A percentile compares a stretch with the other conserved stretches of the same genome.
Evolutionary conservation across 2,329 filamentous ascomycete species (phyloP).

Genomic region (Venturia nashicola): DNA sequence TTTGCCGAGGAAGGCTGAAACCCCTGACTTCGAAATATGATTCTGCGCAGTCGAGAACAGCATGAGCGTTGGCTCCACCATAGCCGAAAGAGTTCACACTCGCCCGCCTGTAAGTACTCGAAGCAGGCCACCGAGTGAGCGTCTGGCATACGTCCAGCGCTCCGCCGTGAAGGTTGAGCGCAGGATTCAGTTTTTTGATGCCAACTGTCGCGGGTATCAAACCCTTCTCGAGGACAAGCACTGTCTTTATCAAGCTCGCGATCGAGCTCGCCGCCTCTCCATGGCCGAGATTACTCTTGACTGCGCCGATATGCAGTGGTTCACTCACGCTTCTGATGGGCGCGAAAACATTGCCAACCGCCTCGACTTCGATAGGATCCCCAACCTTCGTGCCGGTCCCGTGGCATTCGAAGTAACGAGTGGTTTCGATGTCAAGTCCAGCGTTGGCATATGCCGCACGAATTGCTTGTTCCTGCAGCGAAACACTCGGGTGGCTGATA

Average conservation of each 20-base stretch:
- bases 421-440: slow-evolving; percentile 15
- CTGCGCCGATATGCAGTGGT: background rate
- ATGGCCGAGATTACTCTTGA: slow-evolving; percentile 28
- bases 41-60: too few relatives aligned
- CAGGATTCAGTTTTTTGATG: slow-evolving; percentile 11
- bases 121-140: too few relatives aligned
- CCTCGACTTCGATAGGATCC: slow-evolving; percentile 14
- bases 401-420: slow-evolving; percentile 24
- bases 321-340: background rate
- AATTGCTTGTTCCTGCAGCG: slow-evolving; percentile 20
- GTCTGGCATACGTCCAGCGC: too few relatives aligned
- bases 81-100: too few relatives aligned
- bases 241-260: slow-evolving; percentile 30
- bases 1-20: too few relatives aligned
- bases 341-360: background rate
- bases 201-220: slow-evolving; percentile 30
- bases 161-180: too few relatives aligned
- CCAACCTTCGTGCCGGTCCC: slow-evolving; percentile 20
- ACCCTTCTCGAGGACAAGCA: slow-evolving; percentile 28
- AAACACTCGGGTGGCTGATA: slow-evolving; percentile 15
- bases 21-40: too few relatives aligned
- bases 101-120: too few relatives aligned
- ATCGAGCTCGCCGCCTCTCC: slow-evolving; percentile 33
- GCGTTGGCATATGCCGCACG: slow-evolving; percentile 19
- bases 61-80: too few relatives aligned